Evolutionary conservation across 2,329 filamentous ascomycete species (phyloP).

Genomic region (Diaporthe vaccinii): DNA sequence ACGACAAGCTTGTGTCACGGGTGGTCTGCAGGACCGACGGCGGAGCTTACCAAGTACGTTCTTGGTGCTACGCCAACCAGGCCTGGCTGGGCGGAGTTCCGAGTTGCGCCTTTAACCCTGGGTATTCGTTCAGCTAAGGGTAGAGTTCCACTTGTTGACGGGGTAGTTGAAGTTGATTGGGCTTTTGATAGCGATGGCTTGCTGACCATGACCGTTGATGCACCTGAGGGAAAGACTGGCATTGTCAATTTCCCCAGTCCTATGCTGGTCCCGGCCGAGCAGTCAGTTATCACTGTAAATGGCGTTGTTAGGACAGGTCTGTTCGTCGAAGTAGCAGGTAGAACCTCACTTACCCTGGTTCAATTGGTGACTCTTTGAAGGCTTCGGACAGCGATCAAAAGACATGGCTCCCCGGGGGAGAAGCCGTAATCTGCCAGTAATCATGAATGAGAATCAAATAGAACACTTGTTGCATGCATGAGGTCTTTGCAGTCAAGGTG

Average conservation of each 20-base stretch:
- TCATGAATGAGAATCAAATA: too few relatives aligned
- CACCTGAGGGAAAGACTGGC: background rate
- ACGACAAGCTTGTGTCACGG: background rate
- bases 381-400: background rate
- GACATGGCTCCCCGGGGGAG: rapidly evolving
- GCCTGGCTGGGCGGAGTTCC: background rate
- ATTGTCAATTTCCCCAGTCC: background rate
- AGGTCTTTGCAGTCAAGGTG: too few relatives aligned
- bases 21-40: background rate
- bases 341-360: background rate
- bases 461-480: too few relatives aligned
- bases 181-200: background rate
- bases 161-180: background rate
- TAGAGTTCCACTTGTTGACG: background rate
- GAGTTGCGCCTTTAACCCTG: background rate
- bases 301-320: rapidly evolving
- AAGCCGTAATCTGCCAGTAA: too few relatives aligned
- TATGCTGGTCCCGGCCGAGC: background rate
- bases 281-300: background rate
- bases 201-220: background rate
- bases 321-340: background rate
- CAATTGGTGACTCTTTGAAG: background rate
- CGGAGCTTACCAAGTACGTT: background rate
- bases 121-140: background rate
- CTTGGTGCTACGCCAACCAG: background rate